A percentile compares a stretch with the other conserved stretches of the same genome.
Evolutionary conservation across 2,329 filamentous ascomycete genomes (phyloP).

Genomic region (Xylaria digitata): DNA sequence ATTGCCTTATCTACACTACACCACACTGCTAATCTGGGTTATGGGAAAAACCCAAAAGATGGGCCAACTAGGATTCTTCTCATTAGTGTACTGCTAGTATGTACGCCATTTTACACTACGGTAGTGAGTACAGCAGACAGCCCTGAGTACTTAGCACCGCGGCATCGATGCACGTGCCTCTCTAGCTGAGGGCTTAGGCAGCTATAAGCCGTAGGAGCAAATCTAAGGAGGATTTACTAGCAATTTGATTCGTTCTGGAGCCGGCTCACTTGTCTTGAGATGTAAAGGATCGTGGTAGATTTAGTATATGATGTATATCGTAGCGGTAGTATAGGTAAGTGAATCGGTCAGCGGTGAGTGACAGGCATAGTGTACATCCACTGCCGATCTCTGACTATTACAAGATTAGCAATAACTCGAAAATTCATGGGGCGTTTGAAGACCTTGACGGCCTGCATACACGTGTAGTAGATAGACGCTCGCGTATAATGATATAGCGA

Average conservation of each 20-base stretch:
- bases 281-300: too few species aligned
- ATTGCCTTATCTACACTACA: constrained; percentile 7
- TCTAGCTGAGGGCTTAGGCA: too few species aligned
- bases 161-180: not conserved
- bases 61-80: not conserved
- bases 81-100: not conserved
- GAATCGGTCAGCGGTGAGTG: too few species aligned
- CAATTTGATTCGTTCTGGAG: too few species aligned
- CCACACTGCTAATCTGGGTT: not conserved
- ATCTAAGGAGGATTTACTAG: not conserved
- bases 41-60: not conserved
- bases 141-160: too few species aligned
- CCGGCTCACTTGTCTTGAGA: too few species aligned
- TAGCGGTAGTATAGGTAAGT: too few species aligned
- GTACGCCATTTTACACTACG: not conserved
- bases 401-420: not conserved
- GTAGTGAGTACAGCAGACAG: not conserved
- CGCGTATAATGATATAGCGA: too few species aligned
- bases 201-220: not conserved
- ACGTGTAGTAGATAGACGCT: too few species aligned
- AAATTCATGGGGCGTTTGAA: not conserved
- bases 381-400: not conserved
- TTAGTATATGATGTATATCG: too few species aligned
- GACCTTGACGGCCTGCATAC: too few species aligned
- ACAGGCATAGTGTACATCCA: too few species aligned